Base-by-base conservation (phyloP, 1,139 yeast genomes). In the Hansenula sp. region DNA sequence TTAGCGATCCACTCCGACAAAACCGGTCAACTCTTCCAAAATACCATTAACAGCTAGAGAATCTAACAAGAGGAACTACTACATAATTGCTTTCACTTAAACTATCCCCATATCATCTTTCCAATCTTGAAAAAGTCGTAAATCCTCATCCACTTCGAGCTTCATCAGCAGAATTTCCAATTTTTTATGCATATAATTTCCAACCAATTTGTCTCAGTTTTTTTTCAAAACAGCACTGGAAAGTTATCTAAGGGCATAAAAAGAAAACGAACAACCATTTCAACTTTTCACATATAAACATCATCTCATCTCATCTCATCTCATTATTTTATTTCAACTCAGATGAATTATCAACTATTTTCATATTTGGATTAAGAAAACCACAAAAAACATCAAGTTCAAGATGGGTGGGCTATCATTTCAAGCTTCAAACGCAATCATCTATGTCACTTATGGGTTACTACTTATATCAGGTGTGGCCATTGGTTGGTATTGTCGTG, bases 371-470 rank as follows among this genome's bases (percentile, higher is more conserved):
- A n/a, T n/a, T n/a, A n/a, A n/a, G n/a, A n/a, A n/a, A n/a, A n/a
- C n/a, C n/a, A n/a, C n/a, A n/a, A n/a, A 8, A 19, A 5, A 35
- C 5, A 35, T 11, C 1, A 24, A 17, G 3, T 24, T 10, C 21
- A 44, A 30, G 13, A 61, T 61, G 66, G 57, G 55, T n/a, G 25
- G 47, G 36, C 54, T 72, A 10, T 69, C 79, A 2, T 58, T 57
- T 38, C 74, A 70, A 52, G 85, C 84, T 13, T 71, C 85, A 1
- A 84, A 89, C 60, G 95, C 95, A 48, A 81, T 90, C 54, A 77
- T 87, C 30, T 90, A 88, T 66, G 66, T 83, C 40, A 75, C 90
- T 2, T 88, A 86, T 62, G 86, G 81, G 31, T 74, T 77, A 33
- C 72, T 87, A 62, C 72, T 89, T 45, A 68, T 74, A 30, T 68